phyloP scores from a whole-genome alignment of 257 asterid species.

The Nicotiana sylvestris region DNA sequence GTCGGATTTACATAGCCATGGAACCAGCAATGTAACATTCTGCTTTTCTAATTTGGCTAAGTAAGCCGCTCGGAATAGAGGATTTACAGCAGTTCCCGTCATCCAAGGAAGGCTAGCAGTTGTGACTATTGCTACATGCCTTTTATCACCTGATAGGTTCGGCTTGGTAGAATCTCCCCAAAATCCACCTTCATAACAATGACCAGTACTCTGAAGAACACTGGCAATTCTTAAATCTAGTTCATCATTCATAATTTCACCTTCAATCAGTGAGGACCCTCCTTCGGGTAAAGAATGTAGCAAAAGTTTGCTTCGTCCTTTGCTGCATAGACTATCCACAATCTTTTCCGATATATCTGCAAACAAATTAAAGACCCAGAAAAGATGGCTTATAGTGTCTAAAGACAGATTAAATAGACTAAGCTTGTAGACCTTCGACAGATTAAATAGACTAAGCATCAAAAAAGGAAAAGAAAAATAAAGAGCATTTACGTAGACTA shows the following conservation, averaged over 20 bases:
- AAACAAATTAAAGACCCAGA: slow-evolving; percentile 15
- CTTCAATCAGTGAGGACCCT: slow-evolving; percentile 61
- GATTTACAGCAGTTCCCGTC: slow-evolving; percentile 99
- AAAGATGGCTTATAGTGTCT: not conserved
- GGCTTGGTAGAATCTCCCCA: slow-evolving; percentile 62
- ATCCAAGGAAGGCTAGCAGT: slow-evolving; percentile 99
- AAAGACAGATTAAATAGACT: not conserved
- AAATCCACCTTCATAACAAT: slow-evolving; percentile 81
- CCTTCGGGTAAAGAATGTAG: slow-evolving; percentile 58
- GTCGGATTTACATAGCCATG: slow-evolving; percentile 96
- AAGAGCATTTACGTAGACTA: not conserved
- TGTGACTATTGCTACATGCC: slow-evolving; percentile 96
- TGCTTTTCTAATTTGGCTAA: slow-evolving; percentile 78
- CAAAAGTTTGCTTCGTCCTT: slow-evolving; percentile 66
- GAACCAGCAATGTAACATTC: slow-evolving; percentile 90
- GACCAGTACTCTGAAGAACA: slow-evolving; percentile 94
- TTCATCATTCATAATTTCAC: slow-evolving; percentile 65
- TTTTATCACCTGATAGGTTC: slow-evolving; percentile 47
- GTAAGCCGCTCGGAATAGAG: slow-evolving; percentile 96
- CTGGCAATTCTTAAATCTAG: slow-evolving; percentile 86
- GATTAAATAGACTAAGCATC: not conserved
- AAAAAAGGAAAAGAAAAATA: not conserved
- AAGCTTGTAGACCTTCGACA: not conserved
- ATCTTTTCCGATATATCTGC: slow-evolving; percentile 88
- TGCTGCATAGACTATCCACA: slow-evolving; percentile 87